A percentile compares a stretch with the other conserved stretches of the same genome.
Evolutionary conservation across 106 monocot genomes (phyloP).

Genomic region (Xerophyta viscosa): DNA sequence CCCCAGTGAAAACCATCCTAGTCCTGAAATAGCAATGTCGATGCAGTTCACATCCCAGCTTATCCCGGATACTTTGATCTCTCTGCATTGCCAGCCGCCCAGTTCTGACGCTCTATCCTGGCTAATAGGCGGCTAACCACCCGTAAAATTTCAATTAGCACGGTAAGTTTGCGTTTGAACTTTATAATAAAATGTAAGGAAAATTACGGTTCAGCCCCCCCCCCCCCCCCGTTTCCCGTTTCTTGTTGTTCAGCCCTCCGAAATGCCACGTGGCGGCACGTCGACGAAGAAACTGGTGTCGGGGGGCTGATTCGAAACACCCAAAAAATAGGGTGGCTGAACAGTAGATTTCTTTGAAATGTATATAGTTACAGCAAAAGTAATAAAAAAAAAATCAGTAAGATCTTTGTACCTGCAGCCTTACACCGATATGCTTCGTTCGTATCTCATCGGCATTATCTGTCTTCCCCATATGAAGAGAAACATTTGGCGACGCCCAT

Average conservation of each 20-base stretch:
- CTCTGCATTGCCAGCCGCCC: constrained; percentile 56
- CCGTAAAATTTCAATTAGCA: constrained; percentile 3
- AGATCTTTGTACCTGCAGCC: constrained; percentile 62
- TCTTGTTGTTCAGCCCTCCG: no score
- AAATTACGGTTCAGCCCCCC: no score
- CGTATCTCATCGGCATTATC: constrained; percentile 71
- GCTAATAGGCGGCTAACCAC: constrained; percentile 63
- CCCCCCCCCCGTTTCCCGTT: no score
- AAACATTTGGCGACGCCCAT: constrained; percentile 75
- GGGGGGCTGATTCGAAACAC: no score
- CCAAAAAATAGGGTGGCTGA: no score
- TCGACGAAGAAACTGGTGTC: no score
- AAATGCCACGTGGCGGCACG: no score
- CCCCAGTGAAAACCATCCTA: constrained; percentile 90
- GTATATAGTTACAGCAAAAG: no score
- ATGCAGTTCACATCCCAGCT: constrained; percentile 85
- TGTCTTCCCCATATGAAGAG: constrained; percentile 91
- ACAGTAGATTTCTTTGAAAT: no score
- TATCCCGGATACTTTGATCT: constrained; percentile 62
- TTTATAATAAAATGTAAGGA: no score
- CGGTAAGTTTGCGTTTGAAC: no score
- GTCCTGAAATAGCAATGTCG: constrained; percentile 70
- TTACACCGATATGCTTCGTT: constrained; percentile 72
- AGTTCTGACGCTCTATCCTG: constrained; percentile 59
- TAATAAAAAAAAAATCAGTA: no score